Percentiles rank a stretch among this genome's conserved stretches.
phyloP scores from a whole-genome alignment of 1,139 yeast species.

The Saccharomyces hybrid region DNA sequence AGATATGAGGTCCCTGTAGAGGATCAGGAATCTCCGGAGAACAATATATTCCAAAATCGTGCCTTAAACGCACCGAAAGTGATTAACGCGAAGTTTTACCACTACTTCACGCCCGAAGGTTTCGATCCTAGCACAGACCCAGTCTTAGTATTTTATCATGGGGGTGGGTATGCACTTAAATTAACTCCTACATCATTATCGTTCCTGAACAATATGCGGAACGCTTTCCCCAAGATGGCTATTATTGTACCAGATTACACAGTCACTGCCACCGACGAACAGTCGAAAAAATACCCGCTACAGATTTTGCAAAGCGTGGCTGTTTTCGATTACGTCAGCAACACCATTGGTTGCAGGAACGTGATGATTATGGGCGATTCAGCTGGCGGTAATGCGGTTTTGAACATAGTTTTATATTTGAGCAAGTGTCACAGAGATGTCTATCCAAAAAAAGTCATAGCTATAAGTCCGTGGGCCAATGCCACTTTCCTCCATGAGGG shows the following conservation, averaged over 20 bases:
- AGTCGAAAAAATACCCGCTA: conserved; percentile 8
- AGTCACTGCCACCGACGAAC: conserved; percentile 7
- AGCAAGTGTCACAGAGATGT: no score
- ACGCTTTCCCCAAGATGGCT: conserved; percentile 11
- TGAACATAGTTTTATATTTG: no score
- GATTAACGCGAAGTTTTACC: conserved; percentile 1
- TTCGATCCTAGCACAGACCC: conserved; percentile 14
- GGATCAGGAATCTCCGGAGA: not conserved
- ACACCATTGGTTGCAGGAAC: no score
- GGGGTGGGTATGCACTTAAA: no score
- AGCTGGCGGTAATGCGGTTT: no score
- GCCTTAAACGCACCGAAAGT: not conserved
- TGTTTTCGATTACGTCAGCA: conserved; percentile 10
- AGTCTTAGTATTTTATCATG: conserved; percentile 16
- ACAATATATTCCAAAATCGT: not conserved
- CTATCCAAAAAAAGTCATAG: no score
- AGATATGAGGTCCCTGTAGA: conserved; percentile 1
- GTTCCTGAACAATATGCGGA: conserved; percentile 11
- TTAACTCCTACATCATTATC: conserved; percentile 11
- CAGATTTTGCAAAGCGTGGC: conserved; percentile 14
- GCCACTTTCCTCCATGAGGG: no score
- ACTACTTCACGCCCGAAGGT: conserved; percentile 10
- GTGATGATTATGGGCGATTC: no score
- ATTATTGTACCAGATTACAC: conserved; percentile 17
- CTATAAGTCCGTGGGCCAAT: no score